These are phyloP conservation scores for Chaetoceros tenuissimus DNA, from an alignment of 108 stramenopile species.

Conservation along the genomic window DNA sequence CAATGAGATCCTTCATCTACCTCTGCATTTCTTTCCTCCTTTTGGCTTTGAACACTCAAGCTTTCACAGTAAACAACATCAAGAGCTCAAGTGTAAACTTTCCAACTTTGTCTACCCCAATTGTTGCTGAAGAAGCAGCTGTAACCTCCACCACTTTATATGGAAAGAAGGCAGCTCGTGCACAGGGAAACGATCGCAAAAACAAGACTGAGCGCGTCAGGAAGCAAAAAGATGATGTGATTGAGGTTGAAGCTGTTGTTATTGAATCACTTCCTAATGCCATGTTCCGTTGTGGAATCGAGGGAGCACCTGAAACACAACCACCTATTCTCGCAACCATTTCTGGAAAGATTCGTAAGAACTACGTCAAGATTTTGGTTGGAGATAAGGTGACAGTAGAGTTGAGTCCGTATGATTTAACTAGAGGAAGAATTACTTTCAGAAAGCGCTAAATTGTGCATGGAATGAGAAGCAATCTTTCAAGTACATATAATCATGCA, in stretches of 20 bases:
- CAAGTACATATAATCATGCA: too few relatives aligned
- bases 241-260: conserved; percentile 80
- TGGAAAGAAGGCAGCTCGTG: conserved; percentile 78
- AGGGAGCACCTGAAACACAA: conserved; percentile 75
- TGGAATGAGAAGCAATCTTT: too few relatives aligned
- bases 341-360: conserved; percentile 89
- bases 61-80: too few relatives aligned
- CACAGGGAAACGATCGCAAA: conserved; percentile 61
- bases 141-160: conserved; percentile 27
- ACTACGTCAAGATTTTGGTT: conserved; percentile 87
- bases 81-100: too few relatives aligned
- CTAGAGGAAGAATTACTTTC: conserved; percentile 89
- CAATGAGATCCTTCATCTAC: too few relatives aligned
- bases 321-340: conserved; percentile 81
- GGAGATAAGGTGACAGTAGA: conserved; percentile 90
- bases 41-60: too few relatives aligned
- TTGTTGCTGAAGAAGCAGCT: too few relatives aligned
- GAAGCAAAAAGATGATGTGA: conserved; percentile 86
- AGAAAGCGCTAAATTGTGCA: conserved; percentile 80
- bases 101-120: too few relatives aligned
- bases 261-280: conserved; percentile 86
- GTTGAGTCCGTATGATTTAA: conserved; percentile 90
- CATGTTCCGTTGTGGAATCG: conserved; percentile 85
- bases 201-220: conserved; percentile 54
- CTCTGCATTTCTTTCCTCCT: too few relatives aligned